These are phyloP conservation scores for Schrenkiella parvula DNA, from an alignment of 345 rosid genomes.

Conservation along the genomic window DNA sequence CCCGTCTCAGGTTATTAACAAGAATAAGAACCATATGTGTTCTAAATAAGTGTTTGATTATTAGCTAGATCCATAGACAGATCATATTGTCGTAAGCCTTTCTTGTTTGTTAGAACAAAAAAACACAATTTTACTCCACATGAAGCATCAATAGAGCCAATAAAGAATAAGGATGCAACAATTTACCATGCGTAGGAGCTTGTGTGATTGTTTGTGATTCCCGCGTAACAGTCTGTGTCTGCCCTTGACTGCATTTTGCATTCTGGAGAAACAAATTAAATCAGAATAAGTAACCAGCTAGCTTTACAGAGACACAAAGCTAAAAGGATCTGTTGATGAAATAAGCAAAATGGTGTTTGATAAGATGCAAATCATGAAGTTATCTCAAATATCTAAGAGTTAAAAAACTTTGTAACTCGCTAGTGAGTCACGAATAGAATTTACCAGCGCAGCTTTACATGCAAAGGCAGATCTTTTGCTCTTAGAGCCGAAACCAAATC, in stretches of 20 bases:
- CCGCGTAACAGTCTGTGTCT: constrained; percentile 70
- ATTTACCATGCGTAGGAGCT: constrained; percentile 69
- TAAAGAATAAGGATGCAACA: neutral
- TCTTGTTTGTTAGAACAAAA: neutral
- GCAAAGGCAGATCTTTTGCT: constrained; percentile 25
- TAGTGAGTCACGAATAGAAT: neutral
- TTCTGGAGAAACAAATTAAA: constrained; percentile 38
- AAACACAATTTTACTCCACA: neutral
- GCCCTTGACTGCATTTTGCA: constrained; percentile 64
- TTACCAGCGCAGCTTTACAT: constrained; percentile 44
- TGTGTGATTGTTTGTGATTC: constrained; percentile 70
- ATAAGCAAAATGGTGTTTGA: neutral
- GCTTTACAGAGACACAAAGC: neutral
- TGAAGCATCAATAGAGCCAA: neutral
- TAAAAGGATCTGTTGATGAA: neutral
- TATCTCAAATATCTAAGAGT: neutral
- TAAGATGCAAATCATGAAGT: neutral
- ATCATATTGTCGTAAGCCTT: neutral
- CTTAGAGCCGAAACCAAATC: neutral
- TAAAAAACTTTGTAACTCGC: neutral
- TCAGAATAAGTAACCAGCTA: neutral
- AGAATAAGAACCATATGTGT: neutral
- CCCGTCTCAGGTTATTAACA: neutral
- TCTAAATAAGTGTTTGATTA: neutral
- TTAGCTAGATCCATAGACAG: neutral